Base-by-base conservation (phyloP, 1,284 basidiomycete species). In the Anthracocystis setariae region DNA sequence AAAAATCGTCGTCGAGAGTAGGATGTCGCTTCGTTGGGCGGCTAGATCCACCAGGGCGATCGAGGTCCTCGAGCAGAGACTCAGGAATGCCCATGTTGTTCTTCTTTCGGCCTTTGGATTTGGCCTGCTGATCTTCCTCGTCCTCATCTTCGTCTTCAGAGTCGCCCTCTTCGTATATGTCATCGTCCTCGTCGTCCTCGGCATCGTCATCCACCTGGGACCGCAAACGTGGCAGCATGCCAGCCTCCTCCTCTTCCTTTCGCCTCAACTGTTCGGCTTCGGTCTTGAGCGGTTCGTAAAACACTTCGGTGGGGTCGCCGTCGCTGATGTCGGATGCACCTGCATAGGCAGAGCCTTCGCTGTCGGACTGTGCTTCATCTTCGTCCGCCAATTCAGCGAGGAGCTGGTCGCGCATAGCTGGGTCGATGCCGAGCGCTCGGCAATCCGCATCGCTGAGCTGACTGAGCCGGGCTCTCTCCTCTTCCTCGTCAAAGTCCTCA, bases 1-100 rank as follows among this genome's bases (percentile, higher is more conserved):
- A 98, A 85, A 98, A 98, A 24, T 87, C 89, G 82, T 98, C 95
- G 83, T 98, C 91, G n/a, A 98, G 87, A 46, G 87, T 88, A 7
- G 89, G 86, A 69, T 89, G 86, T 18, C 74, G 66, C 44, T 68
- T 67, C 47, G 60, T 3, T 8, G 50, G 45, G 32, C 58, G 72
- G 3, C 48, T 33, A 8, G 44, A 29, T 38, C 57, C 51, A 25
- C 60, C 76, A 9, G 70, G 65, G 37, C 71, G 73, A 33, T 79
- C 77, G 20, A 79, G 66, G 27, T 60, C 57, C 50, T 73, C 66
- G 27, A 79, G 61, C 0, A 77, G 42, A n/a, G 59, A 86, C 84
- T 61, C 87, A 64, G n/a, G 80, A 65, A 66, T 83, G 86, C 35
- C 87, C 87, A 38, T 86, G 87, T 44, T 87, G 86, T 35, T 65